Percentiles rank a stretch among this genome's conserved stretches.
These are phyloP conservation scores for Suillus luteus DNA, from an alignment of 768 basidiomycete genomes.

Conservation along the genomic window DNA sequence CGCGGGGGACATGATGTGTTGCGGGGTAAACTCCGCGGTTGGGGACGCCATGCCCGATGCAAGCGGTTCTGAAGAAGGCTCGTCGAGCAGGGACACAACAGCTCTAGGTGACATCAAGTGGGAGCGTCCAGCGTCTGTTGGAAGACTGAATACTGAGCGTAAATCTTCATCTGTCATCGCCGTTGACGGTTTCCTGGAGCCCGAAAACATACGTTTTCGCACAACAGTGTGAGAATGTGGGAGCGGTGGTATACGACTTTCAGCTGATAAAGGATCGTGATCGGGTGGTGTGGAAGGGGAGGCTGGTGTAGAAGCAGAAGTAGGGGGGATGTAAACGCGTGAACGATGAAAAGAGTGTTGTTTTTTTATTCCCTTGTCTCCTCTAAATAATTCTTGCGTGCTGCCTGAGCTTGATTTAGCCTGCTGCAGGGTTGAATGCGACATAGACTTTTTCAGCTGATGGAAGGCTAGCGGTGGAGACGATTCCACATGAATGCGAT, in stretches of 20 bases:
- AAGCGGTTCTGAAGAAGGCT: conserved; percentile 37
- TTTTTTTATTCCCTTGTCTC: conserved; percentile 46
- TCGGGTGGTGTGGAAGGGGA: conserved; percentile 15
- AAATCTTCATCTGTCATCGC: conserved; percentile 54
- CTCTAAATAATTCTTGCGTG: conserved; percentile 23
- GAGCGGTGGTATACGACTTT: conserved; percentile 5
- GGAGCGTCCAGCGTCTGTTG: conserved; percentile 43
- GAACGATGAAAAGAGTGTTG: conserved; percentile 67
- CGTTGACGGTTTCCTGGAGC: conserved; percentile 57
- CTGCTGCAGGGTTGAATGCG: conserved; percentile 56
- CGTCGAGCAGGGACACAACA: conserved; percentile 52
- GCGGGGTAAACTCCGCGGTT: conserved; percentile 53
- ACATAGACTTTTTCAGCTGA: conserved; percentile 50
- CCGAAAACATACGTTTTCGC: conserved; percentile 63
- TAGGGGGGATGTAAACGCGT: conserved; percentile 53
- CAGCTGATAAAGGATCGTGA: conserved; percentile 11
- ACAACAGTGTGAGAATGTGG: conserved; percentile 27
- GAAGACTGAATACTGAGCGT: conserved; percentile 55
- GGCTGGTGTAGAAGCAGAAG: conserved; percentile 24
- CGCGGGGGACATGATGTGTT: conserved; percentile 68
- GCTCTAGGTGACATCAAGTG: conserved; percentile 22
- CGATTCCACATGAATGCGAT: neutral
- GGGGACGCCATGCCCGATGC: conserved; percentile 37
- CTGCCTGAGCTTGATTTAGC: conserved; percentile 1
- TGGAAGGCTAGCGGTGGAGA: neutral